Evolutionary conservation across 768 basidiomycete genomes (phyloP).

Genomic region (Tricholoma saponaceum): DNA sequence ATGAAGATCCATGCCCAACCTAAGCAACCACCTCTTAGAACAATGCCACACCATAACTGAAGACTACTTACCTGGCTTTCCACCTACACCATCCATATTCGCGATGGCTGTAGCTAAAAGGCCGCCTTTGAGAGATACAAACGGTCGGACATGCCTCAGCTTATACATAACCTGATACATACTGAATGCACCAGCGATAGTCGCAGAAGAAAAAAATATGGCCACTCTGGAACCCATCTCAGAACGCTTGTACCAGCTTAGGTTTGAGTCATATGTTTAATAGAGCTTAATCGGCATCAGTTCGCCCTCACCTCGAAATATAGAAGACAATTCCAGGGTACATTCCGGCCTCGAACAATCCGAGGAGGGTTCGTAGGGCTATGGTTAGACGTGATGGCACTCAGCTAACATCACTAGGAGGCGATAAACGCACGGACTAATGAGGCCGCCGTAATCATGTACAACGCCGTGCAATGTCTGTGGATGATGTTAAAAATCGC

Average conservation of each 20-base stretch:
- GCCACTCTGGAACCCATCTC: constrained; percentile 73
- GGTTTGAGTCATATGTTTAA: neutral
- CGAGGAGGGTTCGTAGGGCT: constrained; percentile 64
- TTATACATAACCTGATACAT: constrained; percentile 9
- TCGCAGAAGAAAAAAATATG: constrained; percentile 77
- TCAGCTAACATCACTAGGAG: neutral
- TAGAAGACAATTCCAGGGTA: constrained; percentile 61
- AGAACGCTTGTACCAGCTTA: constrained; percentile 75
- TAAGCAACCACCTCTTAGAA: constrained; percentile 6
- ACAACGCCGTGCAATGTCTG: constrained; percentile 65
- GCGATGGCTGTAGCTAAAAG: constrained; percentile 62
- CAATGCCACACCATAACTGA: constrained; percentile 28
- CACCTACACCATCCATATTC: constrained; percentile 68
- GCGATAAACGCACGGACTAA: constrained; percentile 38
- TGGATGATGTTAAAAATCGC: neutral
- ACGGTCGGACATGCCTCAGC: neutral
- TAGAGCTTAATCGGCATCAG: neutral
- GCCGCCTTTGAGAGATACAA: constrained; percentile 39
- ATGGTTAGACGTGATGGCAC: neutral
- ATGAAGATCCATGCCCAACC: constrained; percentile 75
- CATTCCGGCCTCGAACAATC: constrained; percentile 55
- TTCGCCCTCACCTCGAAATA: constrained; percentile 44
- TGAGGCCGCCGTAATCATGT: constrained; percentile 54
- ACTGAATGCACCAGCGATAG: constrained; percentile 76
- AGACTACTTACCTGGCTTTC: constrained; percentile 48